Percentiles rank a stretch among this genome's conserved stretches.
Conservation (phyloP, 1,284 basidiomycete species). For the Clitocybe nebularis region DNA sequence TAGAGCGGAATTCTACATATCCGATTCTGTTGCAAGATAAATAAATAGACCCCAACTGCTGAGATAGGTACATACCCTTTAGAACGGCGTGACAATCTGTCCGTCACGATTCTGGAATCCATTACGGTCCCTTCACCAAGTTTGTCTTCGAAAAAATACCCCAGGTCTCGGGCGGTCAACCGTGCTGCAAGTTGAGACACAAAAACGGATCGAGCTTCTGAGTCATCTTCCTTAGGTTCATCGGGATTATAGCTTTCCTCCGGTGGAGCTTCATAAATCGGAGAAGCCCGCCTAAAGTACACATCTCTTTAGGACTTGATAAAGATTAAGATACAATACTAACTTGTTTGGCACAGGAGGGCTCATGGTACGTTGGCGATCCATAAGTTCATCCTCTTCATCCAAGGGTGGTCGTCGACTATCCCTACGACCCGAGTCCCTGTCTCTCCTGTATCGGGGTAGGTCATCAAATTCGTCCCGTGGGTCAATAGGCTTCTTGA, state of each 20-base stretch:
- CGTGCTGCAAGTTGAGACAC: constrained; percentile 96
- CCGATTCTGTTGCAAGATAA: constrained; percentile 67
- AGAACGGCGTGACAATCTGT: constrained; percentile 87
- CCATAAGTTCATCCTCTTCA: constrained; percentile 26
- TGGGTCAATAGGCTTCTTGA: constrained; percentile 41
- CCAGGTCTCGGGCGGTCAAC: constrained; percentile 92
- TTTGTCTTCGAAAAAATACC: constrained; percentile 98
- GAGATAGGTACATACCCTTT: constrained; percentile 74
- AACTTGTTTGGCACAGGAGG: constrained; percentile 40
- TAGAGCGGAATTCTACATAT: constrained; percentile 92
- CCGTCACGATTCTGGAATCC: constrained; percentile 94
- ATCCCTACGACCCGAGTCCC: constrained; percentile 30
- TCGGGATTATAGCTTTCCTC: constrained; percentile 69
- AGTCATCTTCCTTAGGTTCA: constrained; percentile 82
- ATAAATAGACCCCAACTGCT: no score
- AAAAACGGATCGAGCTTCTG: constrained; percentile 95
- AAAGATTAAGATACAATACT: no score
- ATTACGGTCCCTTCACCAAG: constrained; percentile 89
- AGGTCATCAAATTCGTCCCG: constrained; percentile 60
- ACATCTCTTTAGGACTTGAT: no score
- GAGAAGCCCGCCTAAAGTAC: constrained; percentile 63
- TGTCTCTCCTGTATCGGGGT: constrained; percentile 36
- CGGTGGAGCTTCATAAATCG: constrained; percentile 62
- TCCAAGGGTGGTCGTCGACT: constrained; percentile 26
- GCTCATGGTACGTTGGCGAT: constrained; percentile 28